Evolutionary conservation across 192 early-diverging fungal species (phyloP).

Genomic region (Pilobolus umbonatus): DNA sequence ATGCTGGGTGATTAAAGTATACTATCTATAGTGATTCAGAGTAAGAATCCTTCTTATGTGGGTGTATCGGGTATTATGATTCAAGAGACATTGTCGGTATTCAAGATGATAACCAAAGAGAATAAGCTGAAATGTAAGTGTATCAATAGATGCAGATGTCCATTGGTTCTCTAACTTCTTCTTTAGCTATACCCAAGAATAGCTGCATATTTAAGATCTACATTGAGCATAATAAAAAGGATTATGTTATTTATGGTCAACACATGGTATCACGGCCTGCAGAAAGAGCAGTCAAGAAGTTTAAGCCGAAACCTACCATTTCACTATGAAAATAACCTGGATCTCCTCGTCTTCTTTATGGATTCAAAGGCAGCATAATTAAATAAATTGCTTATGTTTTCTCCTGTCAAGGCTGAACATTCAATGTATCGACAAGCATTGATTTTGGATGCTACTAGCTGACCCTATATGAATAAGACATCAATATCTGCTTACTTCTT

Average conservation of each 20-base stretch:
- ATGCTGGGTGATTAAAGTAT: background rate
- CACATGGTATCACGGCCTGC: constrained; percentile 6
- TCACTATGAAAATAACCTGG: constrained; percentile 9
- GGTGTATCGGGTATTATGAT: constrained; percentile 77
- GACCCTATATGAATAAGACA: no score
- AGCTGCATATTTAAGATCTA: constrained; percentile 1
- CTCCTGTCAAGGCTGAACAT: no score
- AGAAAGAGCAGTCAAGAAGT: constrained; percentile 11
- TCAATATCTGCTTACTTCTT: no score
- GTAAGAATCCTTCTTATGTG: constrained; percentile 75
- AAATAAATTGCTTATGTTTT: no score
- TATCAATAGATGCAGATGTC: background rate
- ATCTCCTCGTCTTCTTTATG: no score
- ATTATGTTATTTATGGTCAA: constrained; percentile 6
- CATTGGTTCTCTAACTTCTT: background rate
- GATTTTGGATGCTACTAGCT: no score
- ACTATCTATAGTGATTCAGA: constrained; percentile 50
- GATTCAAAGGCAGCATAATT: no score
- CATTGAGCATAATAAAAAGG: constrained; percentile 1
- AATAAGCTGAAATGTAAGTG: constrained; percentile 55
- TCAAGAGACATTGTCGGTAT: constrained; percentile 86
- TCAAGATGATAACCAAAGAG: constrained; percentile 68
- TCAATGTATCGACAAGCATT: no score
- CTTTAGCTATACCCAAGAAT: constrained; percentile 10
- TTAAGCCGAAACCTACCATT: constrained; percentile 10